Base-by-base conservation (phyloP, 805 yeast species). In the Suhomyces vadensis region DNA sequence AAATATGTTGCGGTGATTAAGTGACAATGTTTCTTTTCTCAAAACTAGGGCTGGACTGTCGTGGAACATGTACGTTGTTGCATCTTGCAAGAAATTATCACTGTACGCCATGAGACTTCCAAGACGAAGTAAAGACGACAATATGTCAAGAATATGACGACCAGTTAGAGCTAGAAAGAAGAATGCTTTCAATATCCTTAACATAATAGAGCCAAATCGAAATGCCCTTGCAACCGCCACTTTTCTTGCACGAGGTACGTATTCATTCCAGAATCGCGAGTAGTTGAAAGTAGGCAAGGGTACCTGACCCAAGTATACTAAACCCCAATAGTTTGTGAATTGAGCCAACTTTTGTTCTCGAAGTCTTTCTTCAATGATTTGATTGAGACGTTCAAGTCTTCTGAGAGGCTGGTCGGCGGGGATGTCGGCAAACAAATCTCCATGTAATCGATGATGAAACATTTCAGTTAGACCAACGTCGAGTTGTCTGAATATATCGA, bases 31-130 rank as follows among this genome's bases (percentile, higher is more conserved):
- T 19, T 35, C 31, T 35, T 51, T 42, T 24, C 59, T 40, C 22
- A 39, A 37, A 17, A 56, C 14, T 8, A 64, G 39, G 9, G 20
- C n/a, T 2, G 42, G 41, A 38, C 51, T 44, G 47, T 62, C 50
- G 14, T 58, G 47, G 11, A 62, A 39, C 3, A 60, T 33, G 45
- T 49, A 68, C 5, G 71, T 63, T 42, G 57, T 29, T n/a, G 59
- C 47, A 42, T 68, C 72, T 20, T 46, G 33, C 24, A 63, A 45
- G 35, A 59, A 60, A 36, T 57, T 61, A 14, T 52, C 50, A n/a
- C 68, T 57, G 41, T 56, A 66, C 2, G 71, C 63, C 13, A 59
- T 52, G 33, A 59, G 48, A 42, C 63, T 60, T 20, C 65, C 61
- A 36, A 55, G 60, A 26, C 54, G 46, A 33, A 60, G 52, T 16